Evolutionary conservation across 768 basidiomycete genomes (phyloP), one percentile per base, ranked within the genome.

Genomic region (Phaeotremella fagi): DNA sequence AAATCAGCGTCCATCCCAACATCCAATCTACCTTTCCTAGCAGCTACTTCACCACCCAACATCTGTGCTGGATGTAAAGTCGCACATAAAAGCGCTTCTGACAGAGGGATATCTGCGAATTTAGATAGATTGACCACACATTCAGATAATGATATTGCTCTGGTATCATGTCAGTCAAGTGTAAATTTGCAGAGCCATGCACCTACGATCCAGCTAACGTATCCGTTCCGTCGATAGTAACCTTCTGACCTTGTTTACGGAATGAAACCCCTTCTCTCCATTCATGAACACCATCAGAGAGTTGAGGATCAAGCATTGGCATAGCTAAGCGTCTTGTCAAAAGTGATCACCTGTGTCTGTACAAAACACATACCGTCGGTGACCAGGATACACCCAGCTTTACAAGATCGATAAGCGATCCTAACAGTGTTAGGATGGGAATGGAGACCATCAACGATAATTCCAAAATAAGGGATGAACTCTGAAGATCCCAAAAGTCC

Each of bases 361-460:
- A n/a, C n/a, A n/a, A n/a, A n/a, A n/a, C n/a, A n/a, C n/a, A n/a
- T n/a, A n/a, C n/a, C 88, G 75, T 94, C 90, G 0, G 90, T 92
- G 54, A 92, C 85, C 45, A 94, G 79, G 28, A 94, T 83, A 66
- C 89, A 91, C 2, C 89, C 87, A 5, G 89, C 86, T 7, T 85
- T 85, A 64, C 84, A 84, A 0, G 85, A 82, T 29, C 84, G 82
- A 72, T 91, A 90, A 1, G 90, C 90, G 55, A 90, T 86, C 64
- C 87, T 79, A 52, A 92, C 87, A 41, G 88, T 88, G 70, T 90
- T 88, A 16, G 90, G 90, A 72, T 92, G 90, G 12, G 83, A 87
- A 69, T 94, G 90, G 49, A 90, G 82, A 0, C 90, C 90, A 70
- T 94, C 90, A 5, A 89, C 89, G 57, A 92, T 94, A 48, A 92